Evolutionary conservation across 2,329 filamentous ascomycete genomes (phyloP), one percentile per base, ranked within the genome.

Genomic region (Cladosporium velox): DNA sequence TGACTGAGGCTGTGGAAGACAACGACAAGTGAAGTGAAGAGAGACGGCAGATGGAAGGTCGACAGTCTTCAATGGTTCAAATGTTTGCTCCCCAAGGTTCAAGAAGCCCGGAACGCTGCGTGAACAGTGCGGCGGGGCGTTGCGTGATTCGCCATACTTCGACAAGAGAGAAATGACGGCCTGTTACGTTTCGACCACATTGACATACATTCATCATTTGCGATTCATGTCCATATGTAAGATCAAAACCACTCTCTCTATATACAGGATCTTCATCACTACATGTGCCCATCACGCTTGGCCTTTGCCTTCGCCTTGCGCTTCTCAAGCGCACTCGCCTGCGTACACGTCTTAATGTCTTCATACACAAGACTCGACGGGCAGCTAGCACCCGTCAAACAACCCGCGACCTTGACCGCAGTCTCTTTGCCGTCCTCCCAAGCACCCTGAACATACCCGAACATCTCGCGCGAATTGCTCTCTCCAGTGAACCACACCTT

Each of bases 381-480:
- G 41, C 61, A 64, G 11, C 26, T 54, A 8, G 21, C 8, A 14
- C 61, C 51, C 61, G 21, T 64, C 61, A 64, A 34, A 44, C 61
- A 64, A 12, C 38, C 38, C 38, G 61, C 61, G 24, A 64, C 14
- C 35, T 35, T 64, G 3, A 28, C 35, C 3, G 51, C 61, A 32
- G 61, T 64, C 26, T 64, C 61, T 24, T 64, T 64, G 7, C 61
- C 61, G 18, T 64, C 61, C 15, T 64, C 61, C 61, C 61, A 64
- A 6, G 61, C 61, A 10, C 61, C 61, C 12, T 64, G 61, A 54
- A 64, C 61, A 15, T 64, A 64, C 3, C 61, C 61, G 15, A 64
- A 64, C 51, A 57, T 57, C 38, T 64, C 61, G 2, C 35, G 11
- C 7, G 41, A 52, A 18, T 64, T 64, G 2, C 41, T 52, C 61